These are phyloP conservation scores for Nelumbo lutea DNA, from an alignment of 164 flowering plant species.

Conservation along the genomic window DNA sequence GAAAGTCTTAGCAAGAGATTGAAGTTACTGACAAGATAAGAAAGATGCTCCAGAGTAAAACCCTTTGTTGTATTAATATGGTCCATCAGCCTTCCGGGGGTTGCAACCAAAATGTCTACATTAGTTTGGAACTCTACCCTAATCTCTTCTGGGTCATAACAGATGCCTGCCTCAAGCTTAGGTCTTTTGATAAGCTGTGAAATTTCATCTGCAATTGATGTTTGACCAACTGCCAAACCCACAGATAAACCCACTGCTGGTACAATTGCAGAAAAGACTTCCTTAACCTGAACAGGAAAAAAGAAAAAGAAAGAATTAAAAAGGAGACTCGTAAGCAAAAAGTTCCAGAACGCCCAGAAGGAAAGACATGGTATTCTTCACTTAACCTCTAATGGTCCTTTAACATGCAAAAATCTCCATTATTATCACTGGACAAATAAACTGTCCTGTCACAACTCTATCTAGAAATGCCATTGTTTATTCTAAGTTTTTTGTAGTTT, in stretches of 20 bases:
- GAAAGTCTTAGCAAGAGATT: background rate
- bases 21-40: constrained; percentile 64
- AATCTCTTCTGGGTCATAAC: constrained; percentile 61
- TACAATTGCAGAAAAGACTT: constrained; percentile 79
- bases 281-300: constrained; percentile 60
- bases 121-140: constrained; percentile 38
- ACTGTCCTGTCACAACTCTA: no score
- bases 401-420: no score
- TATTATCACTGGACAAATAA: no score
- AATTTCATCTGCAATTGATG: constrained; percentile 80
- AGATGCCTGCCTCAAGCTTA: constrained; percentile 50
- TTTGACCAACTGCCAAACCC: constrained; percentile 90
- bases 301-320: constrained; percentile 1
- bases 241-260: constrained; percentile 87
- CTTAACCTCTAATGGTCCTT: no score
- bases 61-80: constrained; percentile 81
- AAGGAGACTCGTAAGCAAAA: no score
- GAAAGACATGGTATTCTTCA: no score
- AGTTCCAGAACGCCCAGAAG: no score
- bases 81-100: constrained; percentile 96
- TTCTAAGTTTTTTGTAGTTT: no score
- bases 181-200: constrained; percentile 64
- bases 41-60: constrained; percentile 85
- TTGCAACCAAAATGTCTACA: constrained; percentile 90
- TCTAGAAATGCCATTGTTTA: no score